Base-by-base conservation (phyloP, 1,284 basidiomycete genomes). In the Calocybe gambosa region DNA sequence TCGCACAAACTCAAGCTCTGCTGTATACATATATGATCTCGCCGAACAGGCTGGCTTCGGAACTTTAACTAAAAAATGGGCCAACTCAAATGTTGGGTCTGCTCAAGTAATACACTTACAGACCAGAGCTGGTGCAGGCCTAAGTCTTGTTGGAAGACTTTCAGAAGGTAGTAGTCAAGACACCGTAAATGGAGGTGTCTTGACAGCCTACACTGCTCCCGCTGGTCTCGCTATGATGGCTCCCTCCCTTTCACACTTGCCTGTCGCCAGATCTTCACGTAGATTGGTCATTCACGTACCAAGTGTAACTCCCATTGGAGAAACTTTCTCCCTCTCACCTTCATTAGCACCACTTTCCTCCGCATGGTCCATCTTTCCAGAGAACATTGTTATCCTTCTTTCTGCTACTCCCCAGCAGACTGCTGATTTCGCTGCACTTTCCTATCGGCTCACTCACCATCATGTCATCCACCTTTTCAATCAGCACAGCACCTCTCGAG, bases 81-180 rank as follows among this genome's bases (percentile, higher is more conserved):
- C 74, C 1, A 62, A 70, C 7, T 59, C 69, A 8, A 61, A 58
- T 16, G 53, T 61, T 35, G 62, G 64, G 18, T 67, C 74, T 4
- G 73, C 80, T 2, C 73, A 80, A 46, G 79, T 88, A 7, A 71
- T 87, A 50, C 68, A 77, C 45, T 70, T 93, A 45, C 91, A 95
- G 69, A 92, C 89, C n/a, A 76, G 93, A 48, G 75, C 85, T 13
- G 93, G 93, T 40, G 91, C 93, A 16, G 93, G 93, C 13, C 68
- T 92, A 46, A 80, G 80, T 58, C 71, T 96, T 50, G 80, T 90
- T 33, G 93, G 93, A 13, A 79, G 90, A 51, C 70, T 93, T 42
- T 85, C 83, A 7, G 81, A 89, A 54, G 80, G 83, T 18, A 78
- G 85, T n/a, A 87, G 84, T 62, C 74, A 75, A 54, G 82, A 84